Base-by-base conservation (phyloP, 2,329 filamentous ascomycete species). In the Domatiomyces catenatus region DNA sequence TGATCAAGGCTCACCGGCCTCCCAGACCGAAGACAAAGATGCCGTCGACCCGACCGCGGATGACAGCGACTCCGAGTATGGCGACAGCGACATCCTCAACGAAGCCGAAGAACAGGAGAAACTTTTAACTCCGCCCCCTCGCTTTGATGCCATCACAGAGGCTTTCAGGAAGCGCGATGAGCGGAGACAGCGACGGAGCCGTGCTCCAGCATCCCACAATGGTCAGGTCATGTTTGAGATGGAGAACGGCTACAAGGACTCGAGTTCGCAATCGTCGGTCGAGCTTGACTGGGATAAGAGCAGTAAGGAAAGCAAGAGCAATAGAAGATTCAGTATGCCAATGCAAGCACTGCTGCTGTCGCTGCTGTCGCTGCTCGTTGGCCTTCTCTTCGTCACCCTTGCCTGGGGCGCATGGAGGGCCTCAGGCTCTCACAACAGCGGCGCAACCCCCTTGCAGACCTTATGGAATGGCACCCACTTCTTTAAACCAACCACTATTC, bases 401-500 rank as follows among this genome's bases (percentile, higher is more conserved):
- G 63, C 78, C 2, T 72, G 75, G 48, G 74, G 74, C 19, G 75
- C 76, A 47, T 80, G 77, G 59, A 71, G 71, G 55, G 72, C 74
- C n/a, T 79, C 76, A 8, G 62, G 60, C 19, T 54, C 53, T 47
- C 57, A 52, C 32, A 52, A 51, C 50, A 39, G 53, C 55, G 46
- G 58, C 47, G 17, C 17, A 28, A 56, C 55, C 46, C 52, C 55
- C 36, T 57, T 57, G 8, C 52, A 50, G 24, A 62, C 63, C 8
- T 62, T 77, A 20, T 81, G 74, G 15, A 98, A 98, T 64, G 92
- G 92, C 49, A 94, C 88, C 0, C 84, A 88, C 1, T 70, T 86
- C 3, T 98, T 96, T 64, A 83, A 81, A 8, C 88, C 89, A 0
- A 98, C 92, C 0, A 95, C 92, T 1, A 84, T 98, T 52, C 74